Conservation (phyloP, 2,329 filamentous ascomycete genomes). For the Gaeumannomyces tritici region DNA sequence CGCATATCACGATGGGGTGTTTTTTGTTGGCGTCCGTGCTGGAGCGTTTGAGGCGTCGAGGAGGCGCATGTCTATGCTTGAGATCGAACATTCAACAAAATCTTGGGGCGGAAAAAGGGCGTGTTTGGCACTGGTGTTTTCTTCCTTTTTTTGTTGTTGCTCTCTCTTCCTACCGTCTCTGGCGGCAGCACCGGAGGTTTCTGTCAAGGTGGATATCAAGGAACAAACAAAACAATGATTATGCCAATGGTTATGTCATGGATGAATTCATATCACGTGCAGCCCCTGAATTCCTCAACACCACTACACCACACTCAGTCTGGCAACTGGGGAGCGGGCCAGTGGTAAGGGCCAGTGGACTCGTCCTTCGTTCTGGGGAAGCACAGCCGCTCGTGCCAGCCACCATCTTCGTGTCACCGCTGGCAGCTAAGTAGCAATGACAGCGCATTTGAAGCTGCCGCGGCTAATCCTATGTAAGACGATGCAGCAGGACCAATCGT, state of each 20-base stretch:
- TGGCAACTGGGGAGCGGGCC: too few relatives aligned
- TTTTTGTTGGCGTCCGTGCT: neutral
- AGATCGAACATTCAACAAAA: neutral
- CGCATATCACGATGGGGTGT: neutral
- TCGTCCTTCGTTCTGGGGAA: neutral
- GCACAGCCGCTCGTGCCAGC: neutral
- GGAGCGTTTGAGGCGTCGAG: neutral
- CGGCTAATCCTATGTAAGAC: neutral
- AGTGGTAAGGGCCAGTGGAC: too few relatives aligned
- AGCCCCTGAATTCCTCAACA: neutral
- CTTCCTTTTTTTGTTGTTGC: neutral
- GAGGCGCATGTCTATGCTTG: neutral
- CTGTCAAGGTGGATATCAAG: neutral
- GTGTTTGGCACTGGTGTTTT: neutral
- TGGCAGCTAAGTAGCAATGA: too few relatives aligned
- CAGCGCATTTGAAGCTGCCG: too few relatives aligned
- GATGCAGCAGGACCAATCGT: too few relatives aligned
- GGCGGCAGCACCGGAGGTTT: neutral
- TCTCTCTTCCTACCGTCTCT: neutral
- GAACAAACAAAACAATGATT: neutral
- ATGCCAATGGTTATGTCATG: neutral
- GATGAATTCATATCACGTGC: neutral
- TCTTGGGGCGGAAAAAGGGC: neutral
- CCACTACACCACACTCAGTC: too few relatives aligned
- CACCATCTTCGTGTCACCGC: neutral